Percentiles rank a stretch among this genome's conserved stretches.
phyloP scores from a whole-genome alignment of 1,284 basidiomycete species.

The Ustilago loliicola region DNA sequence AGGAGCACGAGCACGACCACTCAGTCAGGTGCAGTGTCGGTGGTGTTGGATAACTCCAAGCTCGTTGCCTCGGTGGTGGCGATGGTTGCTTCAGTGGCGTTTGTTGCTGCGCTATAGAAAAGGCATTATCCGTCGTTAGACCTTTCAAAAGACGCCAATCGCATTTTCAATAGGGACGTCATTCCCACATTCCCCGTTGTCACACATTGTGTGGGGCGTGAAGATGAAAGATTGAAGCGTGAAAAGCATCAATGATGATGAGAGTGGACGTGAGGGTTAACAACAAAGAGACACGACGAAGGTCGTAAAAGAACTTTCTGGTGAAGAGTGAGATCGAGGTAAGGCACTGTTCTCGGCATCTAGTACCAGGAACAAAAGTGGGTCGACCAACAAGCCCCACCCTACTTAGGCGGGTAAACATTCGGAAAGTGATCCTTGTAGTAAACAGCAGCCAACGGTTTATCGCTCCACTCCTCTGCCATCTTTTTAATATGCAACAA shows the following conservation, averaged over 20 bases:
- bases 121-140: not conserved
- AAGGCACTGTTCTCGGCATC: too few species aligned
- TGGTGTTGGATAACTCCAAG: not conserved
- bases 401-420: not conserved
- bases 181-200: not conserved
- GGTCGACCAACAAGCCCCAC: too few species aligned
- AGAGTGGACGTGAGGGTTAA: not conserved
- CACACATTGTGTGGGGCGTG: not conserved
- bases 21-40: constrained; percentile 2
- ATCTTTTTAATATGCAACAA: not conserved
- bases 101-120: constrained; percentile 26
- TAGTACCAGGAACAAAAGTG: too few species aligned
- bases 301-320: too few species aligned
- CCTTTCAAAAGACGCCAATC: not conserved
- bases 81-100: constrained; percentile 15
- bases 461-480: not conserved
- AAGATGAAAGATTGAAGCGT: not conserved
- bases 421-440: not conserved
- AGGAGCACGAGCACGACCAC: constrained; percentile 12
- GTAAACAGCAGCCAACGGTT: not conserved
- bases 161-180: not conserved
- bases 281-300: too few species aligned
- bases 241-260: not conserved
- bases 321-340: too few species aligned
- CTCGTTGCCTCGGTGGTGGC: constrained; percentile 11